Evolutionary conservation across 148 eudicot species (phyloP), one percentile per base, ranked within the genome.

Genomic region (Gaultheria prostrata): DNA sequence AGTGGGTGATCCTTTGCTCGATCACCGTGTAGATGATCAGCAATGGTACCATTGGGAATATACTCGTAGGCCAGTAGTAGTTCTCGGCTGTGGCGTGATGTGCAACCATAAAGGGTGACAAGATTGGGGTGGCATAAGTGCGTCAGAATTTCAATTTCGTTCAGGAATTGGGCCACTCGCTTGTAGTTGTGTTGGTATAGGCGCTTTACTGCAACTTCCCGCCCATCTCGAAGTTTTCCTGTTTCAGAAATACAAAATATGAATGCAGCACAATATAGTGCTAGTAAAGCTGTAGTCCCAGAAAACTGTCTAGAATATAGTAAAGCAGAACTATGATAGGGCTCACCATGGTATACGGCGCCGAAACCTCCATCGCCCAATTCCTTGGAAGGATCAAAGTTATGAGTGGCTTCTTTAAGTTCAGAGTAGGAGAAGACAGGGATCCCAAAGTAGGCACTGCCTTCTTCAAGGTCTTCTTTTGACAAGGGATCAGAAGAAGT

Each of bases 301-400:
- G 56, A 51, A 6, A 18, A 49, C 12, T 11, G 12, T 49, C 13
- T 12, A 0, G 14, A 49, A 49, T 49, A 12, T 8, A 49, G 53
- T n/a, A 49, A 10, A 15, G 20, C 24, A 6, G 6, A 61, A n/a
- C 69, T 21, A 20, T 61, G 26, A 35, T 8, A 2, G 5, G 57
- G 69, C 86, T 87, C 83, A 89, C 91, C 91, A 46, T 87, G 82
- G 76, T 89, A 89, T 8, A 89, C 91, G 32, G 88, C 85, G 82
- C 91, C 91, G 50, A 72, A 89, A 56, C 87, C 91, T 67, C 91
- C 43, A 39, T 39, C 43, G 43, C 43, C 43, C 43, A 39, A 39
- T 39, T 39, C 43, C 43, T 39, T 39, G 0, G 43, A 39, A 39
- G 43, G 43, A 4, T 39, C 43, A 39, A 39, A 39, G 43, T 39